Evolutionary conservation across 306 rosid genomes (phyloP).

Genomic region (Spatholobus suberectus): DNA sequence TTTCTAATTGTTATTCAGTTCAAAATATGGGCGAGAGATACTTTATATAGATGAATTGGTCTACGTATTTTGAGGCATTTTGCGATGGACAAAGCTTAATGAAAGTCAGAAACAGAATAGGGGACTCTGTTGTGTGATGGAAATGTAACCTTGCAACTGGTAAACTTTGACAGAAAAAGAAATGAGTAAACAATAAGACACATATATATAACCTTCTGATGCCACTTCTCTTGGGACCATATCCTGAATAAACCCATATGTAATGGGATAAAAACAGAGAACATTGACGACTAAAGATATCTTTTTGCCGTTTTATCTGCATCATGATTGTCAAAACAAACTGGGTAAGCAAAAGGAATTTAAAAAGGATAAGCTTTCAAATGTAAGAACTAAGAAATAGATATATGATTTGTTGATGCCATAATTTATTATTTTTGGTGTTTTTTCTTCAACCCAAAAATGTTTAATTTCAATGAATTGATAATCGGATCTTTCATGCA

Average conservation of each 20-base stretch:
- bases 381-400: conserved; percentile 2
- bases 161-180: conserved; percentile 23
- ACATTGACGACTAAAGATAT: conserved; percentile 65
- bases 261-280: conserved; percentile 77
- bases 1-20: conserved; percentile 12
- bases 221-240: conserved; percentile 76
- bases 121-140: conserved; percentile 13
- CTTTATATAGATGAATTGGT: neutral
- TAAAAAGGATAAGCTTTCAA: conserved; percentile 12
- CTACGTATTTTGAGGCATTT: neutral
- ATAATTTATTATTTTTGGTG: neutral
- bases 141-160: conserved; percentile 24
- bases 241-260: conserved; percentile 78
- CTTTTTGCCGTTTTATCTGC: conserved; percentile 88
- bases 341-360: conserved; percentile 36
- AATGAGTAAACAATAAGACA: conserved; percentile 13
- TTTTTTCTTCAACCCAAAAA: conserved; percentile 1
- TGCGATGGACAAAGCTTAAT: conserved; percentile 12
- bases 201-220: conserved; percentile 68
- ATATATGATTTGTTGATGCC: conserved; percentile 10
- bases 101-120: conserved; percentile 23
- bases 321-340: conserved; percentile 43
- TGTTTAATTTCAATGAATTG: conserved; percentile 6
- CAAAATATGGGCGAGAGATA: conserved; percentile 15
- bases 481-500: conserved; percentile 15